Evolutionary conservation across 306 rosid species (phyloP).

Genomic region (Neltuma alba): DNA sequence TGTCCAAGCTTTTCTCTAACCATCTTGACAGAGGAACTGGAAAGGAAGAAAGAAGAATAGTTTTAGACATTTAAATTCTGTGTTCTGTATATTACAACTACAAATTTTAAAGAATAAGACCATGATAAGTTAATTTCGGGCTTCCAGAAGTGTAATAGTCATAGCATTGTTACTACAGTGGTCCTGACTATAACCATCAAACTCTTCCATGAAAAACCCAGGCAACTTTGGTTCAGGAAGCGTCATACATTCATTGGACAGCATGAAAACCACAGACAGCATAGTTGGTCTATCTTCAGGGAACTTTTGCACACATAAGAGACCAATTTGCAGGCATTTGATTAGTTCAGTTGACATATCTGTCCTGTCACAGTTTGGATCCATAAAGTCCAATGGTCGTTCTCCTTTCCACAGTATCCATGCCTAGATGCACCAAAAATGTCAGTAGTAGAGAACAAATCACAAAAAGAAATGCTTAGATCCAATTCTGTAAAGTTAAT

Average conservation of each 20-base stretch:
- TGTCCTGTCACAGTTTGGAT: slow-evolving; percentile 14
- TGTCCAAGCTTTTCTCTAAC: background rate
- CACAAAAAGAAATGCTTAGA: background rate
- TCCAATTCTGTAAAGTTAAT: background rate
- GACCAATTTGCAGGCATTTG: slow-evolving; percentile 54
- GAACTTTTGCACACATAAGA: slow-evolving; percentile 48
- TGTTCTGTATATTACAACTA: background rate
- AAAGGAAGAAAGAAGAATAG: background rate
- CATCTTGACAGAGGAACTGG: background rate
- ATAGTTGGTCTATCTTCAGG: slow-evolving; percentile 52
- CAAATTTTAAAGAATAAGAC: too few species aligned
- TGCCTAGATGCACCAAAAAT: slow-evolving; percentile 22
- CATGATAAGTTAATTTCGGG: background rate
- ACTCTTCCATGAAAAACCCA: background rate
- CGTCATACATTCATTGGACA: slow-evolving; percentile 31
- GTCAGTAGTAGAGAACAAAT: background rate
- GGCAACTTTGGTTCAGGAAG: slow-evolving; percentile 32
- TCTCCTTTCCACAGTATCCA: slow-evolving; percentile 41
- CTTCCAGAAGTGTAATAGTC: background rate
- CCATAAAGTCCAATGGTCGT: slow-evolving; percentile 32
- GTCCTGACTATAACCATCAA: background rate
- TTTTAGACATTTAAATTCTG: background rate
- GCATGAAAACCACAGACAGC: slow-evolving; percentile 47
- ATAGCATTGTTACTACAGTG: background rate
- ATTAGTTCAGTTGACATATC: slow-evolving; percentile 30